These are phyloP conservation scores for Penicillium sclerotiorum DNA, from an alignment of 2,329 filamentous ascomycete species.

Conservation along the genomic window DNA sequence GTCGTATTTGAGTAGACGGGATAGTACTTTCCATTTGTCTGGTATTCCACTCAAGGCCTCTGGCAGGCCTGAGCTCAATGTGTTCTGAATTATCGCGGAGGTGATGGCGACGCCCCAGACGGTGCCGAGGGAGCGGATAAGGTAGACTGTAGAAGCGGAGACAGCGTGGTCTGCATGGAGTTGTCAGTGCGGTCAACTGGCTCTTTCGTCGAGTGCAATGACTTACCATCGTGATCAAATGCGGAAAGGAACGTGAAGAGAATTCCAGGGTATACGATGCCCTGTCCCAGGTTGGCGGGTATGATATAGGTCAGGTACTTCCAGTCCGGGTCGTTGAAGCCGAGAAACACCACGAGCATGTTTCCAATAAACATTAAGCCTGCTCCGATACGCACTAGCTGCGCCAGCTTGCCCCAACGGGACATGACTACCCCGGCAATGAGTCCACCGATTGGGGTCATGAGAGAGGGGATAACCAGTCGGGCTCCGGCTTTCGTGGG, in stretches of 20 bases:
- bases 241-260: constrained; percentile 65
- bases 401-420: constrained; percentile 47
- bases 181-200: neutral
- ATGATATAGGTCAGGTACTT: constrained; percentile 51
- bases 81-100: constrained; percentile 65
- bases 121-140: constrained; percentile 64
- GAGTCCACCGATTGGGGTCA: constrained; percentile 49
- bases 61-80: constrained; percentile 58
- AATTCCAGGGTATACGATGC: constrained; percentile 51
- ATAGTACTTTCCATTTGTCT: constrained; percentile 60
- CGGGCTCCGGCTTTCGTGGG: constrained; percentile 49
- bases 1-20: constrained; percentile 15
- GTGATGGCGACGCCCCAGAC: constrained; percentile 67
- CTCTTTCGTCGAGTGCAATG: neutral
- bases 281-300: constrained; percentile 51
- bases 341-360: constrained; percentile 42
- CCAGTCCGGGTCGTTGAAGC: constrained; percentile 47
- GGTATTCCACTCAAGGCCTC: constrained; percentile 57
- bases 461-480: constrained; percentile 49
- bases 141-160: constrained; percentile 64
- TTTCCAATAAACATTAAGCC: constrained; percentile 51
- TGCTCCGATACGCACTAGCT: constrained; percentile 45
- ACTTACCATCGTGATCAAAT: constrained; percentile 61
- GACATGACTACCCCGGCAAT: constrained; percentile 52
- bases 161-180: constrained; percentile 61